Evolutionary conservation across 257 asterid species (phyloP).

Genomic region (Capsicum rhomboideum): DNA sequence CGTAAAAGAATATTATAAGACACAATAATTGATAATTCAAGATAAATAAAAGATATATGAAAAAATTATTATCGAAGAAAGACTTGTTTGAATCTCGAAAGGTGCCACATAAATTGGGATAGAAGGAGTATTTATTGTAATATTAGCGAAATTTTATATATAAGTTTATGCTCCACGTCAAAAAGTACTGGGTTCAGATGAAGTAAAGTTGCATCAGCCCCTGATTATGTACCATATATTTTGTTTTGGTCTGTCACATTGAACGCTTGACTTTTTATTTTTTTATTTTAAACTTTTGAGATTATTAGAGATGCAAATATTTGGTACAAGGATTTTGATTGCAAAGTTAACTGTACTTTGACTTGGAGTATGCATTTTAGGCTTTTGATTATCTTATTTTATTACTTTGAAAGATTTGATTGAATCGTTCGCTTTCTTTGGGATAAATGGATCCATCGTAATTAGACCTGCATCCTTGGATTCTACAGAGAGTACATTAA

Average conservation of each 20-base stretch:
- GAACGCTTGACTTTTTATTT: not conserved
- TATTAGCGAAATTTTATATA: not conserved
- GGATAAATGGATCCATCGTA: not conserved
- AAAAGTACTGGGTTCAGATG: no score
- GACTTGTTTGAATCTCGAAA: no score
- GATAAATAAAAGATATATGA: no score
- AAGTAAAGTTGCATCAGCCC: no score
- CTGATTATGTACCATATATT: not conserved
- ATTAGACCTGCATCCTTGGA: no score
- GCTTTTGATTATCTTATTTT: not conserved
- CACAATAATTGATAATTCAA: no score
- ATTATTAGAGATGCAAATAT: not conserved
- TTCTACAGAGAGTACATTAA: no score
- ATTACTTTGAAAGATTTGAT: not conserved
- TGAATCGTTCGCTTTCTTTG: not conserved
- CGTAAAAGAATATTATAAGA: no score
- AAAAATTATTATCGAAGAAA: no score
- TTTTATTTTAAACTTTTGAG: not conserved
- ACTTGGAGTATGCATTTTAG: not conserved
- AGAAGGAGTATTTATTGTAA: no score
- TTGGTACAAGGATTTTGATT: not conserved
- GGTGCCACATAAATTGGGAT: no score
- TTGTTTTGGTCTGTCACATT: not conserved
- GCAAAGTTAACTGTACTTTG: not conserved
- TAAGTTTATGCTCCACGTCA: not conserved